Evolutionary conservation across 495 filamentous ascomycete species (phyloP).

Genomic region (Penicillium paxilli): DNA sequence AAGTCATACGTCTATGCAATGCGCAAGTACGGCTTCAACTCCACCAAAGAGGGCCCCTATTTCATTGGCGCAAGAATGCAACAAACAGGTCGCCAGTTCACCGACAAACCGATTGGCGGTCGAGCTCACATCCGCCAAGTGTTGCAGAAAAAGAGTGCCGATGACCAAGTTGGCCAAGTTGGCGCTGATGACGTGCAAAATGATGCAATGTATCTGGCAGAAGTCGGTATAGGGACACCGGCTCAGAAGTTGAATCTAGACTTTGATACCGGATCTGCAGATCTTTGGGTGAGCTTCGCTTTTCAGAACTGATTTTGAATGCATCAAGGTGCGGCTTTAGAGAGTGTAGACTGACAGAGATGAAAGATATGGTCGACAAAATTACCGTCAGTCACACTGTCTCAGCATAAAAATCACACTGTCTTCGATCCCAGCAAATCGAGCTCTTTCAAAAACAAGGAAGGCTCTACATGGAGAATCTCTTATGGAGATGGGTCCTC

Average conservation of each 20-base stretch:
- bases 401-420: conserved; percentile 44
- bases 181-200: conserved; percentile 74
- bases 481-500: conserved; percentile 71
- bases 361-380: conserved; percentile 62
- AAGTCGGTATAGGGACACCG: conserved; percentile 67
- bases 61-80: conserved; percentile 45
- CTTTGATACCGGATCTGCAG: conserved; percentile 76
- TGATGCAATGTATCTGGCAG: conserved; percentile 68
- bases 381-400: conserved; percentile 40
- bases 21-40: conserved; percentile 68
- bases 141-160: conserved; percentile 51
- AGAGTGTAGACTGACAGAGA: neutral
- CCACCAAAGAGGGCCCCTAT: conserved; percentile 71
- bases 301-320: neutral
- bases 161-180: conserved; percentile 53
- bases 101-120: conserved; percentile 45
- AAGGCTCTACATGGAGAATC: conserved; percentile 64
- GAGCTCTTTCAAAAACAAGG: conserved; percentile 54
- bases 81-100: conserved; percentile 45
- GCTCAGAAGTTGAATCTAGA: conserved; percentile 65
- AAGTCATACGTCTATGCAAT: conserved; percentile 73
- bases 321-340: neutral
- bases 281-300: conserved; percentile 76
- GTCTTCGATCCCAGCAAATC: conserved; percentile 59
- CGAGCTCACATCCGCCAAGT: conserved; percentile 40